Evolutionary conservation across 2,329 filamentous ascomycete genomes (phyloP).

Genomic region (Onygenales sp.): DNA sequence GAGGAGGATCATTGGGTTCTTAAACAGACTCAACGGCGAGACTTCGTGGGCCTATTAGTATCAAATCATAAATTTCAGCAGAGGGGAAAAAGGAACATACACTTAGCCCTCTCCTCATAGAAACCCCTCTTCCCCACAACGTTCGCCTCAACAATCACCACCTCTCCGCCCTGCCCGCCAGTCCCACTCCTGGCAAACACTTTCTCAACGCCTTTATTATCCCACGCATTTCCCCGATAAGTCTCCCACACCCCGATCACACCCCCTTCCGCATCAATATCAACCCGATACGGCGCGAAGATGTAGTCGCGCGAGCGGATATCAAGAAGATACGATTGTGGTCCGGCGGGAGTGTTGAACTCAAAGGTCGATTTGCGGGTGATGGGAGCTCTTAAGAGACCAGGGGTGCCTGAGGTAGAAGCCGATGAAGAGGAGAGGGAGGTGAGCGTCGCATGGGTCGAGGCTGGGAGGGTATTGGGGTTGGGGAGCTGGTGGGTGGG

Average conservation of each 20-base stretch:
- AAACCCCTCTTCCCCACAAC: constrained; percentile 59
- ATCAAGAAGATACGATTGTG: constrained; percentile 66
- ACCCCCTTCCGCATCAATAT: constrained; percentile 41
- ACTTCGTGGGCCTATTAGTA: constrained; percentile 39
- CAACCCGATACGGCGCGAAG: constrained; percentile 73
- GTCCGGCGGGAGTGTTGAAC: constrained; percentile 42
- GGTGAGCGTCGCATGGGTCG: constrained; percentile 44
- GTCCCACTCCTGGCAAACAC: constrained; percentile 18
- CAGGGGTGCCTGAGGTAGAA: constrained; percentile 38
- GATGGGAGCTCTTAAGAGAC: constrained; percentile 55
- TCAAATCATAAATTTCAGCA: neutral
- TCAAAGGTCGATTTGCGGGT: constrained; percentile 61
- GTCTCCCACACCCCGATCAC: constrained; percentile 68
- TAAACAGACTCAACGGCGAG: constrained; percentile 70
- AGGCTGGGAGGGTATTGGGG: constrained; percentile 31
- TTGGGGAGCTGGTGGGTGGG: constrained; percentile 35
- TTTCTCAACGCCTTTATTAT: constrained; percentile 58
- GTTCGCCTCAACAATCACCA: constrained; percentile 51
- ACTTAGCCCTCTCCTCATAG: constrained; percentile 65
- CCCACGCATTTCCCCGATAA: constrained; percentile 82
- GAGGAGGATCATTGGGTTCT: constrained; percentile 95
- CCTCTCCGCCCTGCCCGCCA: constrained; percentile 22
- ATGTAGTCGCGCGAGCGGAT: constrained; percentile 64
- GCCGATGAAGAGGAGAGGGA: constrained; percentile 34
- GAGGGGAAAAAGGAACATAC: constrained; percentile 43